Evolutionary conservation across 352 stramenopile species (phyloP).

Genomic region (Pythium phragmiticola): DNA sequence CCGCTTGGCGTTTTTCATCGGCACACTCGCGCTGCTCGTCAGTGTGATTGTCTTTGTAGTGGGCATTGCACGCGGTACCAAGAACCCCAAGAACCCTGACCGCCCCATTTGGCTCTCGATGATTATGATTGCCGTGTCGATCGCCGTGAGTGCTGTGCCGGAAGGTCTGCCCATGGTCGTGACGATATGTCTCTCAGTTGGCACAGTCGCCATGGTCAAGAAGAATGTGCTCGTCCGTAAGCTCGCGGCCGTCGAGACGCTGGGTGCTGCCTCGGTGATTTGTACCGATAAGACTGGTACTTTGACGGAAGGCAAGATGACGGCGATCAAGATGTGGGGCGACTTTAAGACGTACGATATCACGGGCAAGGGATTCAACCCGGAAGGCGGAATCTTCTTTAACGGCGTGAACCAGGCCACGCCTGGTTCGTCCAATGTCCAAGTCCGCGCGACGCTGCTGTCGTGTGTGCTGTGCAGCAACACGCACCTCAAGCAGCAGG

Average conservation of each 20-base stretch:
- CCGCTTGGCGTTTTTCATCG: constrained; percentile 92
- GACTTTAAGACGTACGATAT: constrained; percentile 70
- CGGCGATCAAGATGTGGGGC: constrained; percentile 71
- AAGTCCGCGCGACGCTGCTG: constrained; percentile 61
- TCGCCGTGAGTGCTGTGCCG: constrained; percentile 71
- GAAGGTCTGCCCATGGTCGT: constrained; percentile 83
- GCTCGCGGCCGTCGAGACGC: constrained; percentile 76
- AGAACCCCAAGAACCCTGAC: constrained; percentile 63
- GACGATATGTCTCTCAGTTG: constrained; percentile 74
- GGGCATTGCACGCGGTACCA: constrained; percentile 57
- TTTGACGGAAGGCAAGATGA: constrained; percentile 89
- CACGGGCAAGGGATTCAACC: constrained; percentile 61
- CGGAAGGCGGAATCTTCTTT: constrained; percentile 50
- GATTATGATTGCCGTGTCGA: constrained; percentile 93
- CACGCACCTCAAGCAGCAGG: constrained; percentile 63
- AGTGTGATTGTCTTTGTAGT: constrained; percentile 90
- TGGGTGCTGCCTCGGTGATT: constrained; percentile 91
- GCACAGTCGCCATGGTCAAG: constrained; percentile 71
- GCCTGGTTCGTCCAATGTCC: constrained; percentile 41
- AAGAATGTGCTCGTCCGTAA: constrained; percentile 86
- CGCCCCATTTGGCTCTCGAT: constrained; percentile 90
- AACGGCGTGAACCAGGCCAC: constrained; percentile 42
- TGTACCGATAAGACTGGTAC: constrained; percentile 96
- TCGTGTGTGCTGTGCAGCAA: constrained; percentile 74
- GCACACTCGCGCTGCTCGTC: constrained; percentile 82